Conservation (phyloP, 78 protist species). For the Anaeramoeba ignava region DNA sequence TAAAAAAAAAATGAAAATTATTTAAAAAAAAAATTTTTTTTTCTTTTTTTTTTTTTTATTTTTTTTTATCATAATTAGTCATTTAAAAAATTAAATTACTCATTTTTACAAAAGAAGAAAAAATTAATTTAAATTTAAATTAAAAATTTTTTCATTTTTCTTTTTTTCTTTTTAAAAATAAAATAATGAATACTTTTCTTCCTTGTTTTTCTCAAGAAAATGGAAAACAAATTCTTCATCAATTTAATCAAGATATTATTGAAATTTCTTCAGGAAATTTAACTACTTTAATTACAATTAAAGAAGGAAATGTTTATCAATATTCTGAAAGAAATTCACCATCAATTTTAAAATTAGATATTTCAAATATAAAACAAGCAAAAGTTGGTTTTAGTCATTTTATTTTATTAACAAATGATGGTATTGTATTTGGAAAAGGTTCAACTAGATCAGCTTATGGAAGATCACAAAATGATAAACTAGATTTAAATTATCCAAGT, state of each 20-base stretch:
- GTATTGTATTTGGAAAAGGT: too few species aligned
- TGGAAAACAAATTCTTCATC: neutral
- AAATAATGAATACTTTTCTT: neutral
- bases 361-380: too few species aligned
- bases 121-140: neutral
- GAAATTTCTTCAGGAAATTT: too few species aligned
- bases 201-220: neutral
- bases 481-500: too few species aligned
- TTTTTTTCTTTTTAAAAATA: neutral
- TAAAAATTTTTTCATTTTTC: neutral
- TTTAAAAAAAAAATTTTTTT: neutral
- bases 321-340: too few species aligned
- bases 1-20: constrained; percentile 3
- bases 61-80: neutral
- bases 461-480: too few species aligned
- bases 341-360: too few species aligned
- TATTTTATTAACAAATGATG: too few species aligned
- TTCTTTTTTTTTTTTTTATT: neutral
- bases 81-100: neutral
- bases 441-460: too few species aligned
- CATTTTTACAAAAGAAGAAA: neutral
- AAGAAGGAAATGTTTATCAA: too few species aligned
- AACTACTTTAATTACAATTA: too few species aligned
- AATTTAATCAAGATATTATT: neutral
- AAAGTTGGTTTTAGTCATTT: too few species aligned